Base-by-base conservation (phyloP, 2,329 filamentous ascomycete genomes). In the Penicillium sp. region DNA sequence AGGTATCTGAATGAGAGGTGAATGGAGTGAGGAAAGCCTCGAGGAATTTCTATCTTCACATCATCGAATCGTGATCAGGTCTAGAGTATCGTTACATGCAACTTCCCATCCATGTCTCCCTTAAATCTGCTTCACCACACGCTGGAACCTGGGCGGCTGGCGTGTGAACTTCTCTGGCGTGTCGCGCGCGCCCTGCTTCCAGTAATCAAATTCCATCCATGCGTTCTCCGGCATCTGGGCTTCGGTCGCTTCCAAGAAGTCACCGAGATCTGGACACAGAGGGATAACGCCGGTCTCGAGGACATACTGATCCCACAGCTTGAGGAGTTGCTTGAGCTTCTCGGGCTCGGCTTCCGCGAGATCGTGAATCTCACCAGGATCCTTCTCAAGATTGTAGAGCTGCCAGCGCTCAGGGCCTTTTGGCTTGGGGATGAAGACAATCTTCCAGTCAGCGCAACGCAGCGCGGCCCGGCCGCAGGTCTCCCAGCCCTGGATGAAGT, bases 131-230 rank as follows among this genome's bases (percentile, higher is more conserved):
- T 60, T 63, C 29, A 65, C 60, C 11, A 53, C 53, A n/a, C 63
- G 50, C 47, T 64, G 50, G 19, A 67, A 64, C 34, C 60, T 50
- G 9, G 59, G 57, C 11, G 63, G 64, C 23, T 57, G 53, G 1
- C 63, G 49, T 8, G 59, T 70, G 39, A 74, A 76, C 53, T 66
- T 71, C 33, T 65, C 58, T 4, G 70, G 70, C 13, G 72, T 65
- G 31, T 77, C 72, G 14, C 74, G 62, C 3, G 74, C 74, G 0
- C 75, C 75, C 3, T 70, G 65, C 44, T 76, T 75, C 78, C 78
- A 83, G 48, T 81, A 82, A 59, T 81, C 77, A 57, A 80, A 81
- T 62, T 82, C 78, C 63, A 82, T 81, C 79, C 78, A 81, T 5
- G 74, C 77, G 54, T 81, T 79, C 58, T 83, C 78, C 0, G 75